Evolutionary conservation across 768 basidiomycete species (phyloP), one percentile per base, ranked within the genome.

Genomic region (Infundibulicybe gibba): DNA sequence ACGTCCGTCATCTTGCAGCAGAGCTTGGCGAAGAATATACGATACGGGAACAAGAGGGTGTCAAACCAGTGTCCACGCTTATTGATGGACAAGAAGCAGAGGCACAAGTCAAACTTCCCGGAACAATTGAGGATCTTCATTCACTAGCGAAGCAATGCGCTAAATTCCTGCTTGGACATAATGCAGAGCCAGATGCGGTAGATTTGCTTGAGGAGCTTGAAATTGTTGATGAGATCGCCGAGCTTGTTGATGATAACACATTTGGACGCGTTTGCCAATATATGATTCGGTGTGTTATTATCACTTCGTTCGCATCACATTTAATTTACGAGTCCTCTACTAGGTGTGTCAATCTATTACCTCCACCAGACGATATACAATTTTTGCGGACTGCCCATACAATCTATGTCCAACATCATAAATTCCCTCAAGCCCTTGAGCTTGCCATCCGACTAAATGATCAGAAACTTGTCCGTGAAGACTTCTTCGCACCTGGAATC

Each of bases 181-280:
- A 99, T 59, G 97, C 94, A 9, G 97, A 99, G 65, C 94, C 94
- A 25, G 97, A 99, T 62, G 97, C 95, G 0, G 94, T 99, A 30
- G 97, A 98, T 69, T 72, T 98, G 31, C 69, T 98, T 49, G 85
- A 97, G 58, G 97, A 97, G 57, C 68, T 98, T 54, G 97, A 99
- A 64, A 87, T 89, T 54, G 85, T 97, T 19, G 77, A 84, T 50
- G 79, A 81, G 58, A 84, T 97, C 53, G 75, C 79, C 14, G 70
- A 80, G 10, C 68, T 94, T 37, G 86, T 97, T 15, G 94, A 98
- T 55, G 76, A 84, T 20, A 90, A 94, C 65, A 94, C 90, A 0
- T 98, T 79, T 58, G 74, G 71, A 41, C 83, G 97, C 43, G 94
- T 99, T 5, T 95, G 94, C 56, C 83, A 88, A 42, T 99, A 99